Evolutionary conservation across 2,329 filamentous ascomycete species (phyloP), one percentile per base, ranked within the genome.

Genomic region (Penicillium sp.): DNA sequence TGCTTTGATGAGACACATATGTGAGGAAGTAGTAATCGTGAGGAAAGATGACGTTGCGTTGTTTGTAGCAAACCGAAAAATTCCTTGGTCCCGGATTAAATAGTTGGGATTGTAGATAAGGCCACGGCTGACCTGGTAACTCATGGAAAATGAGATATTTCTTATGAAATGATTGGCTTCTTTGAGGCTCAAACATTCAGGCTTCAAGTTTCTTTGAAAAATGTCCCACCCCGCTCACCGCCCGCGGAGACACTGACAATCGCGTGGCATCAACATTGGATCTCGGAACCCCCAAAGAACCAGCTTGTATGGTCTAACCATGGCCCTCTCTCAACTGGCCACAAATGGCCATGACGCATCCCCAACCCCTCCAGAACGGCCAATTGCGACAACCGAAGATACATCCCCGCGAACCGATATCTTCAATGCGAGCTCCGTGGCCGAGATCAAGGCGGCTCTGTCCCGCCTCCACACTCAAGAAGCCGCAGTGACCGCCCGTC

Each of bases 371-470:
- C 52, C 51, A 5, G 31, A 60, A 5, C 49, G 51, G 53, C 54
- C 42, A 18, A 47, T 33, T 29, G 45, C 45, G 27, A n/a, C 35
- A 18, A 20, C 52, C 31, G 25, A 53, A 27, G 35, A 54, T 25
- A 12, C 56, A 29, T 25, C 57, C 43, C 50, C 65, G 33, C 55
- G 61, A 15, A 56, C 65, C 33, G 69, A 74, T 67, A 81, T 94
- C 68, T 85, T 85, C 76, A 83, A 87, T 77, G 89, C 89, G 65
- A 82, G 84, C 63, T 90, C 86, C 65, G 82, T 92, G 63, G 82
- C 88, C 62, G 90, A 96, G 60, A 89, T 99, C 70, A 89, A 88
- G 69, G 83, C 87, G 57, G 86, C 89, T 51, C 85, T 99, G 61
- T 82, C 85, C 42, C 80, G 86, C 63, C 85, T 97, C 49, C 89